Percentiles rank a stretch among this genome's conserved stretches.
Conservation (phyloP, 805 yeast species). For the Candida golubevii region DNA sequence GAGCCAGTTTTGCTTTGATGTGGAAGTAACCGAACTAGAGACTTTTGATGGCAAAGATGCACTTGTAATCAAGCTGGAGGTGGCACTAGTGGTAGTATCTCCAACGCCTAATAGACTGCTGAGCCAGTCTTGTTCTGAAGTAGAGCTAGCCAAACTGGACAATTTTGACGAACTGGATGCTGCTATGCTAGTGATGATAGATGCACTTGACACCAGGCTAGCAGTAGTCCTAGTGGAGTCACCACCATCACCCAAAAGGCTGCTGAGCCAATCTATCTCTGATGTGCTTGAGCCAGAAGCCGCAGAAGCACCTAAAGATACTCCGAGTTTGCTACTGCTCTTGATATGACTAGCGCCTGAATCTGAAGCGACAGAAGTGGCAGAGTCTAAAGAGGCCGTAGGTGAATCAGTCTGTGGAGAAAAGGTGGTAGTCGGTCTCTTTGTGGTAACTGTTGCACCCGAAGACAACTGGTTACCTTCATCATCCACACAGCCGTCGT, state of each 20-base stretch:
- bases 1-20: no score
- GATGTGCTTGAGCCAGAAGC: neutral
- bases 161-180: neutral
- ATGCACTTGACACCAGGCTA: no score
- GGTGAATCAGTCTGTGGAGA: neutral
- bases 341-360: neutral
- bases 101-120: no score
- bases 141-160: neutral
- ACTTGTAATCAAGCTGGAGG: no score
- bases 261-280: neutral
- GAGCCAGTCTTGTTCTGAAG: no score
- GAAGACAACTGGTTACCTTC: neutral
- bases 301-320: neutral
- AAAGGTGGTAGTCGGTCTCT: neutral
- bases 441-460: neutral
- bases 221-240: no score
- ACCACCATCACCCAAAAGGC: neutral
- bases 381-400: neutral
- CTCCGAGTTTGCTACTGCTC: neutral
- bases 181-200: neutral
- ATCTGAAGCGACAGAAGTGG: neutral
- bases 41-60: no score
- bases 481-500: conserved; percentile 1
- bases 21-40: no score
- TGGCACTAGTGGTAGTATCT: no score